Conservation (phyloP, 805 yeast genomes). For the Wickerhamomyces tratensis region DNA sequence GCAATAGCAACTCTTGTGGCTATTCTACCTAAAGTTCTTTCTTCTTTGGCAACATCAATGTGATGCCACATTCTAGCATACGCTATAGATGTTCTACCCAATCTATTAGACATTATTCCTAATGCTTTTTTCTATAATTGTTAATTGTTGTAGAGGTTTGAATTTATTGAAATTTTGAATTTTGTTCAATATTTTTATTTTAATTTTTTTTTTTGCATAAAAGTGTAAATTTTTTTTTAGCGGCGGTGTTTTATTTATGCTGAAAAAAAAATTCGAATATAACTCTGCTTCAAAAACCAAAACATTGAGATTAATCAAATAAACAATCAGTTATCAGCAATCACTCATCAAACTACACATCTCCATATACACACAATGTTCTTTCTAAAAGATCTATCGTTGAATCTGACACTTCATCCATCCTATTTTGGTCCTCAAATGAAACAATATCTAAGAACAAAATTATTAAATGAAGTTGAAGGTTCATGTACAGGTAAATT, state of each 20-base stretch:
- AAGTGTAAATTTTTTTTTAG: too few relatives aligned
- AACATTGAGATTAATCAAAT: too few relatives aligned
- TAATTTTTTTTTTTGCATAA: too few relatives aligned
- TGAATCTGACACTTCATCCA: slow-evolving; percentile 90
- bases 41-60: slow-evolving; percentile 78
- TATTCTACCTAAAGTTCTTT: slow-evolving; percentile 82
- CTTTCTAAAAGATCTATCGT: slow-evolving; percentile 73
- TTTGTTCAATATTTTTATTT: too few relatives aligned
- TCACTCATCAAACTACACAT: too few relatives aligned
- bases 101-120: slow-evolving; percentile 15
- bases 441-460: slow-evolving; percentile 87
- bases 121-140: too few relatives aligned
- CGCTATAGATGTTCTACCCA: slow-evolving; percentile 38
- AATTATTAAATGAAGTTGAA: slow-evolving; percentile 89
- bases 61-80: slow-evolving; percentile 93
- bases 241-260: too few relatives aligned
- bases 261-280: too few relatives aligned
- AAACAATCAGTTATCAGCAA: too few relatives aligned
- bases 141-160: too few relatives aligned
- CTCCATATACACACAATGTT: slow-evolving; percentile 20
- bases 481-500: slow-evolving; percentile 99
- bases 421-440: slow-evolving; percentile 96
- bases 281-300: too few relatives aligned
- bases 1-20: slow-evolving; percentile 85
- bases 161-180: too few relatives aligned